Conservation (phyloP, 305 asterid genomes). For the Plantago coronopus region DNA sequence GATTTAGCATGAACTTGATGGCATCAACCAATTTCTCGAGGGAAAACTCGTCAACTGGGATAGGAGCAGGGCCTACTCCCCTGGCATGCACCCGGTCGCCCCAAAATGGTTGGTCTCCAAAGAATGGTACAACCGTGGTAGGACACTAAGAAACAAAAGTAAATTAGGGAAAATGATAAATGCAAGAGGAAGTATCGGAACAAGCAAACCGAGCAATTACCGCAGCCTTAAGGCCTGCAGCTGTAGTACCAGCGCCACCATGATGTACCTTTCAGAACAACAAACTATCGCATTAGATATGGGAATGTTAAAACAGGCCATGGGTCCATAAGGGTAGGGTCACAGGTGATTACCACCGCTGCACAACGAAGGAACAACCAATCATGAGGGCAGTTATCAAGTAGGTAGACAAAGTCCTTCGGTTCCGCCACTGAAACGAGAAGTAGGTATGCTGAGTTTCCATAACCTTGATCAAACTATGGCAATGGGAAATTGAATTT, state of each 20-base stretch:
- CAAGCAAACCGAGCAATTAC: conserved; percentile 31
- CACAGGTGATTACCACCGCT: conserved; percentile 59
- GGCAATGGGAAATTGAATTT: background rate
- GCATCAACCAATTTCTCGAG: conserved; percentile 73
- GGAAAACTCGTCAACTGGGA: conserved; percentile 76
- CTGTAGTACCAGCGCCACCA: conserved; percentile 99
- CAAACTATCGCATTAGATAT: conserved; percentile 12
- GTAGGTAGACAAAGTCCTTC: conserved; percentile 59
- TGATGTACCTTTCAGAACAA: conserved; percentile 70
- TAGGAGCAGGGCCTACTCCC: conserved; percentile 91
- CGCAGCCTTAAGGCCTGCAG: conserved; percentile 94
- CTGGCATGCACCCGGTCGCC: conserved; percentile 83
- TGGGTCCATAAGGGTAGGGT: background rate
- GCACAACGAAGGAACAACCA: conserved; percentile 83
- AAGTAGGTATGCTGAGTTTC: background rate
- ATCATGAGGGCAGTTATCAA: conserved; percentile 94
- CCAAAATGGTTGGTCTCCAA: conserved; percentile 97
- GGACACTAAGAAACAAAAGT: conserved; percentile 55
- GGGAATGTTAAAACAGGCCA: background rate
- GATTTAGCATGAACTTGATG: conserved; percentile 71
- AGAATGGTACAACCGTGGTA: conserved; percentile 90
- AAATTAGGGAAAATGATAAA: background rate
- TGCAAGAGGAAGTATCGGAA: background rate
- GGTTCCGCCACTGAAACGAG: conserved; percentile 60
- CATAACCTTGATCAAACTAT: background rate